These are phyloP conservation scores for Penicillium sp. DNA, from an alignment of 2,329 filamentous ascomycete species.

Conservation along the genomic window DNA sequence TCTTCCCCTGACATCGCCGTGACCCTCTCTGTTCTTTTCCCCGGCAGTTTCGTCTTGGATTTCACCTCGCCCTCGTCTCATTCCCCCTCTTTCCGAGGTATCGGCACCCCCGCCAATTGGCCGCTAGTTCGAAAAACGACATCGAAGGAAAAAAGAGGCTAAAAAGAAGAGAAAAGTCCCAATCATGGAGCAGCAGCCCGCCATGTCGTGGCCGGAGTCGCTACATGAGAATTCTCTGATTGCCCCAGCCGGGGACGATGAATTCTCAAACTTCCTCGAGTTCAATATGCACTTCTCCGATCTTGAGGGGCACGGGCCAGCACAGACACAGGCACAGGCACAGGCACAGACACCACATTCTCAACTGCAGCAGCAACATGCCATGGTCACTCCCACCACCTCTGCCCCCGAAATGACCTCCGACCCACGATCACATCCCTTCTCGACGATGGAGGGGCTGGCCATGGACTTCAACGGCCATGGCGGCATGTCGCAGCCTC, in stretches of 20 bases:
- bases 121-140: no score
- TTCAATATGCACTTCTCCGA: slow-evolving; percentile 53
- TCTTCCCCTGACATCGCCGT: slow-evolving; percentile 5
- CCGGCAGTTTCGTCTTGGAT: no score
- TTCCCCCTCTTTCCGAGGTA: no score
- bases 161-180: no score
- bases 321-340: slow-evolving; percentile 10
- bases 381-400: slow-evolving; percentile 39
- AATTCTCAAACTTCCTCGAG: slow-evolving; percentile 55
- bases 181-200: slow-evolving; percentile 44
- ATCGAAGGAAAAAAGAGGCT: no score
- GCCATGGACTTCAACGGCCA: slow-evolving; percentile 37
- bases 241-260: slow-evolving; percentile 46
- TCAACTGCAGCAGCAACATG: slow-evolving; percentile 37
- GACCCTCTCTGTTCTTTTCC: slow-evolving; percentile 1
- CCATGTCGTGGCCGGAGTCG: slow-evolving; percentile 46
- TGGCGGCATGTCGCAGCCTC: slow-evolving; percentile 15
- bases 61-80: no score
- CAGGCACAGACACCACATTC: slow-evolving; percentile 29
- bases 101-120: no score
- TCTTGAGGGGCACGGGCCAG: slow-evolving; percentile 44
- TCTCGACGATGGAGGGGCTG: slow-evolving; percentile 42
- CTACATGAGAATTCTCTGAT: slow-evolving; percentile 46
- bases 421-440: slow-evolving; percentile 29
- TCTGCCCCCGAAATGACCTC: slow-evolving; percentile 35